Evolutionary conservation across 164 flowering plant genomes (phyloP), one percentile per base, ranked within the genome.

Genomic region (Platanus orientalis): DNA sequence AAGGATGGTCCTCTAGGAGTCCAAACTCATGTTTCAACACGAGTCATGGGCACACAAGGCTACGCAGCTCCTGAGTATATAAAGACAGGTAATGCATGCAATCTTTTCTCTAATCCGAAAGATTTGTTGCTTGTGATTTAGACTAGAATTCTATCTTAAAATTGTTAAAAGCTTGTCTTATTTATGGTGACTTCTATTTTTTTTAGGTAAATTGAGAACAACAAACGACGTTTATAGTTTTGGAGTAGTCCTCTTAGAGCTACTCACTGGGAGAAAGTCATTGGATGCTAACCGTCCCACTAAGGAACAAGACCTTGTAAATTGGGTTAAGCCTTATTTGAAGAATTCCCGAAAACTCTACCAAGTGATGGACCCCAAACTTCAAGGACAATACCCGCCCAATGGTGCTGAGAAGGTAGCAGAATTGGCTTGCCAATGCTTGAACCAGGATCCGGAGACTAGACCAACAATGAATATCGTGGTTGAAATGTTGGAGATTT

Each of bases 161-260:
- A n/a, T n/a, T n/a, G n/a, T n/a, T n/a, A n/a, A n/a, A n/a, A n/a
- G n/a, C n/a, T n/a, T n/a, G n/a, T n/a, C n/a, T n/a, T n/a, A n/a
- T n/a, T n/a, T n/a, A n/a, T n/a, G n/a, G n/a, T n/a, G n/a, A n/a
- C n/a, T n/a, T n/a, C n/a, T n/a, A n/a, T n/a, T n/a, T n/a, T n/a
- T n/a, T n/a, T n/a, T n/a, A n/a, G n/a, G n/a, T n/a, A n/a, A n/a
- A n/a, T n/a, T n/a, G n/a, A n/a, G n/a, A n/a, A n/a, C n/a, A n/a
- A n/a, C n/a, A n/a, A 94, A 95, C 81, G 89, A 94, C 45, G 98
- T 94, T 1, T 94, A 87, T 86, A 83, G 97, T 66, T 94, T 89
- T 56, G 98, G 97, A 10, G 76, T 91, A 30, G 83, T 91, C 60
- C 92, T 94, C 60, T 89, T 94, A n/a, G 98, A 94, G 61, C 57